A percentile compares a stretch with the other conserved stretches of the same genome.
These are phyloP conservation scores for Trichomonascaceae sp. DNA, from an alignment of 1,139 yeast species.

Conservation along the genomic window DNA sequence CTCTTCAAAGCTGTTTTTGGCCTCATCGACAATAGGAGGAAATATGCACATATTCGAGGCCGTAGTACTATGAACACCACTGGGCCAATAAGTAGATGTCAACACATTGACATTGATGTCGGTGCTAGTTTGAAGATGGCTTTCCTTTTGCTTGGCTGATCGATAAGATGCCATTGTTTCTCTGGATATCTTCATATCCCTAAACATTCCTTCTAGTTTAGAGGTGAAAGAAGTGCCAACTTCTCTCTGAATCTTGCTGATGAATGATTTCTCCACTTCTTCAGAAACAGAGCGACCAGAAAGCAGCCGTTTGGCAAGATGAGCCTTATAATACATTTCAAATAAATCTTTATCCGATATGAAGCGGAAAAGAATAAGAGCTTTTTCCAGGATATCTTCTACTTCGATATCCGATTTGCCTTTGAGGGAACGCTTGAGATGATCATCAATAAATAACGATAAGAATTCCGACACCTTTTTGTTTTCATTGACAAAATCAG, in stretches of 20 bases:
- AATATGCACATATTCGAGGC: conserved; percentile 44
- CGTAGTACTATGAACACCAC: conserved; percentile 48
- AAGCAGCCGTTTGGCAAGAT: conserved; percentile 75
- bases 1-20: conserved; percentile 39
- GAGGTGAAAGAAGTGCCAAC: conserved; percentile 76
- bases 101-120: conserved; percentile 49
- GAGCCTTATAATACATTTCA: conserved; percentile 80
- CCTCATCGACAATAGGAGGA: conserved; percentile 42
- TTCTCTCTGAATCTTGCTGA: conserved; percentile 67
- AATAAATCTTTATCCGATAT: conserved; percentile 83
- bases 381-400: conserved; percentile 49
- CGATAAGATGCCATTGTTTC: conserved; percentile 49
- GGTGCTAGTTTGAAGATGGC: neutral
- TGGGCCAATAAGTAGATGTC: conserved; percentile 58
- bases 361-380: conserved; percentile 58
- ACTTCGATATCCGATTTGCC: conserved; percentile 46
- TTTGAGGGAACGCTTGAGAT: conserved; percentile 55
- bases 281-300: conserved; percentile 46
- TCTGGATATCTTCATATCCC: conserved; percentile 63
- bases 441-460: conserved; percentile 69
- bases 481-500: conserved; percentile 55
- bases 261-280: conserved; percentile 66
- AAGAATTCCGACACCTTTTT: conserved; percentile 63
- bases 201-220: conserved; percentile 82
- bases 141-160: conserved; percentile 10